Evolutionary conservation across 2,329 filamentous ascomycete species (phyloP).

Genomic region (Chrysoporthe cubensis): DNA sequence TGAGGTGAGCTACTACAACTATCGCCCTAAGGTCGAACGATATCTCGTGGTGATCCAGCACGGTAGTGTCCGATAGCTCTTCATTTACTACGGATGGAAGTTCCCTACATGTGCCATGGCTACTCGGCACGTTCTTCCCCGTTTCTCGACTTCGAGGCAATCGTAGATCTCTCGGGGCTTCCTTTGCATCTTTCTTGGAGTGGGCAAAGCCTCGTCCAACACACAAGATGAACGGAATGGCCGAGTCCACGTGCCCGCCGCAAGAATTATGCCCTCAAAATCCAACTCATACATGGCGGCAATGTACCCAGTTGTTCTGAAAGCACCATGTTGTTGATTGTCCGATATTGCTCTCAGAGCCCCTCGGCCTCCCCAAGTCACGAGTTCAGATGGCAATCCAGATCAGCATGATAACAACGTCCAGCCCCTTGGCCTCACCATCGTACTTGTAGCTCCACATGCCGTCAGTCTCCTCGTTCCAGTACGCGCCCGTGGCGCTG

Average conservation of each 20-base stretch:
- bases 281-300: neutral
- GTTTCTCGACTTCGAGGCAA: neutral
- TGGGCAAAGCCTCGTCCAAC: conserved; percentile 13
- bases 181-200: neutral
- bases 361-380: neutral
- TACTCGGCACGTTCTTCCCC: neutral
- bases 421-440: conserved; percentile 67
- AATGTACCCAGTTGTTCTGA: neutral
- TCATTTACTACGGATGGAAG: neutral
- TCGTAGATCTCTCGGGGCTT: neutral
- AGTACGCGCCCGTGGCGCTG: conserved; percentile 82
- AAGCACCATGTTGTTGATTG: neutral
- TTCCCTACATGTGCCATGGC: neutral
- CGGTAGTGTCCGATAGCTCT: neutral
- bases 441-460: conserved; percentile 92
- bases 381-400: conserved; percentile 70
- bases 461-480: conserved; percentile 88
- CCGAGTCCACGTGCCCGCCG: neutral
- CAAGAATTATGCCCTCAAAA: neutral
- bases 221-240: conserved; percentile 8
- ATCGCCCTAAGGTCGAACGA: neutral
- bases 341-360: neutral
- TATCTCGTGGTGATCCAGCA: neutral
- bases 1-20: too few species aligned
- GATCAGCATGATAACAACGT: conserved; percentile 73